Base-by-base conservation (phyloP, 805 yeast genomes). In the Candida oleophila region DNA sequence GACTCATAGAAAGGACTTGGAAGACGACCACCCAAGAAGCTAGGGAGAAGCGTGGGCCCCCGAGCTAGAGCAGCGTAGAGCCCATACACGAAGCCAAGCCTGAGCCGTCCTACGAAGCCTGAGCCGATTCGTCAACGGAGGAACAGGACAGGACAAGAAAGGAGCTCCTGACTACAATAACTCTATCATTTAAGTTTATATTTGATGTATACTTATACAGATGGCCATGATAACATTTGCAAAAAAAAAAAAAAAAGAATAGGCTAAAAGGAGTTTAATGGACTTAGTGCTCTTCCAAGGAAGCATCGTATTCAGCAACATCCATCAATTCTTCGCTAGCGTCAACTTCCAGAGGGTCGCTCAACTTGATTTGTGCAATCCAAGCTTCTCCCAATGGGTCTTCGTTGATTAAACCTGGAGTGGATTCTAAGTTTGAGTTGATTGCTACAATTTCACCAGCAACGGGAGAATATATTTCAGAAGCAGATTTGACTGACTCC, bases 311-410 rank as follows among this genome's bases (percentile, higher is more conserved):
- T 45, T 73, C 79, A 43, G 75, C 82, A 57, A 74, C 77, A 47
- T 71, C 66, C 65, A 85, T 61, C 57, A 84, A 73, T 12, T 73
- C 80, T 43, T 65, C 77, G 28, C 60, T 57, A n/a, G 56, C 49
- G 48, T 64, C 66, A 19, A 69, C 52, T n/a, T 52, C 59, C 42
- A 55, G 59, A 14, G 73, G 71, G 54, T 77, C 71, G 19, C 61
- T 54, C 49, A 87, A 68, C 67, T 85, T 77, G 55, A 92, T 68
- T 69, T 89, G 87, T 45, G 87, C 89, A 52, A 92, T 80, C 97
- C 97, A 92, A 33, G 96, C 98, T 48, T 82, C 83, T 46, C 97
- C 97, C 83, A 87, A 76, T 42, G 99, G 97, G 61, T 90, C 97
- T 53, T 73, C 68, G 70, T 91, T 92, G 59, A 94, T 81, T 57